Percentiles rank a stretch among this genome's conserved stretches.
phyloP scores from a whole-genome alignment of 1,139 yeast genomes.

The Lodderomyces beijingensis region DNA sequence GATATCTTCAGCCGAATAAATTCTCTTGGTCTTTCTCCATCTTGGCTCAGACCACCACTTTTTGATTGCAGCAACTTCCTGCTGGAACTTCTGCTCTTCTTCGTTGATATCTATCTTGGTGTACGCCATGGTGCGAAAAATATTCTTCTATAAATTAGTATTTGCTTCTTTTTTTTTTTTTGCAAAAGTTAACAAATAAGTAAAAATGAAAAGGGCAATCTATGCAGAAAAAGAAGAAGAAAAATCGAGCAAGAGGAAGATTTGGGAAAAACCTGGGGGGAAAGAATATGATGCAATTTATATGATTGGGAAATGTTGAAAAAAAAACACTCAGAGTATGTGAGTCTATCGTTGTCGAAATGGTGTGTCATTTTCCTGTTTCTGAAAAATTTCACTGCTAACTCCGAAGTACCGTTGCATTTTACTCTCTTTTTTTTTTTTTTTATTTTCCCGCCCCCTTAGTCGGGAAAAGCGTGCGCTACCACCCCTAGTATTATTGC shows the following conservation, averaged over 20 bases:
- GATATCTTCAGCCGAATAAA: slow-evolving; percentile 84
- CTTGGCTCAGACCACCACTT: slow-evolving; percentile 94
- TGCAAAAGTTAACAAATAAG: not conserved
- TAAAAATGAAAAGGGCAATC: not conserved
- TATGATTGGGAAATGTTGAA: no score
- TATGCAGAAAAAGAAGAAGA: not conserved
- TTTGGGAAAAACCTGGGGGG: not conserved
- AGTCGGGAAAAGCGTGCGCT: no score
- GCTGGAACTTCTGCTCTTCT: slow-evolving; percentile 63
- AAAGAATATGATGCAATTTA: no score
- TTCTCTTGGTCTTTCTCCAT: slow-evolving; percentile 85
- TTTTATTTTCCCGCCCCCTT: no score
- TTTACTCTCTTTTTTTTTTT: no score
- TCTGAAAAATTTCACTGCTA: no score
- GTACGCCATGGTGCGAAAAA: slow-evolving; percentile 35
- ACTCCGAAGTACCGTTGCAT: no score
- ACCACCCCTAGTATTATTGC: no score
- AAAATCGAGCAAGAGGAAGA: not conserved
- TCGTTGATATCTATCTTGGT: slow-evolving; percentile 51
- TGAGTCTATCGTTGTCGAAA: no score
- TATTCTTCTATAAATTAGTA: not conserved
- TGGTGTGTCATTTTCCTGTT: no score
- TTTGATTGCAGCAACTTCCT: slow-evolving; percentile 68
- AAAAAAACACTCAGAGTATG: no score
- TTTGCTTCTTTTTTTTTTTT: not conserved